Evolutionary conservation across 805 yeast species (phyloP), one percentile per base, ranked within the genome.

Genomic region (Cyberlindnera sargentensis): DNA sequence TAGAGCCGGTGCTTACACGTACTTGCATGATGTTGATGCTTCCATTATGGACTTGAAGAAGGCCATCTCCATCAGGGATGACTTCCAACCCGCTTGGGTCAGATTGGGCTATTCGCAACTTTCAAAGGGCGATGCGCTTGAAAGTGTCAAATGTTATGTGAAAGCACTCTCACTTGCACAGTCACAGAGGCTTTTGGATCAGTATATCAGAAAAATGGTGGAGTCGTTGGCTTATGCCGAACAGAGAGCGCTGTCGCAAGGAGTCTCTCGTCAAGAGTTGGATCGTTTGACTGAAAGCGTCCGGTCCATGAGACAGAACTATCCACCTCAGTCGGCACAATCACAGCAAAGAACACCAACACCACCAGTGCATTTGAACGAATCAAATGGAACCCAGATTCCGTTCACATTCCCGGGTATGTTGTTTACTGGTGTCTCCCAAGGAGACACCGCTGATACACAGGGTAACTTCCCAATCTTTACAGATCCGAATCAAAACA

Each of bases 1-100:
- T 50, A 55, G 75, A 43, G 71, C 71, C 3, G 72, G 73, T 2
- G 63, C 67, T 8, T 62, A 61, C 43, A 63, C 67, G 25, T 60
- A 62, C 32, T 45, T 67, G 39, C 66, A 64, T 27, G 47, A 62
- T 10, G 56, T 56, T 45, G 62, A 63, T 2, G 63, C 60, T 33
- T 71, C 74, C 1, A 61, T 63, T 29, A 48, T 45, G 5, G 75
- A 70, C 48, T 48, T 68, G 29, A 29, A 46, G 24, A 61, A 50
- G 27, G 63, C 73, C 5, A 44, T 62, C 5, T 53, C 53, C 9
- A 36, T 66, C 1, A 57, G 61, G 24, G 65, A 68, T 0, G 57
- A 54, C 5, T 67, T 61, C 47, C 60, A 68, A 29, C 66, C 70
- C n/a, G 66, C 69, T 11, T 59, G 66, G 52, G 58, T 69, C 24